Percentiles rank a stretch among this genome's conserved stretches.
phyloP scores from a whole-genome alignment of 78 protist species.

The Cavenderia fasciculata region DNA sequence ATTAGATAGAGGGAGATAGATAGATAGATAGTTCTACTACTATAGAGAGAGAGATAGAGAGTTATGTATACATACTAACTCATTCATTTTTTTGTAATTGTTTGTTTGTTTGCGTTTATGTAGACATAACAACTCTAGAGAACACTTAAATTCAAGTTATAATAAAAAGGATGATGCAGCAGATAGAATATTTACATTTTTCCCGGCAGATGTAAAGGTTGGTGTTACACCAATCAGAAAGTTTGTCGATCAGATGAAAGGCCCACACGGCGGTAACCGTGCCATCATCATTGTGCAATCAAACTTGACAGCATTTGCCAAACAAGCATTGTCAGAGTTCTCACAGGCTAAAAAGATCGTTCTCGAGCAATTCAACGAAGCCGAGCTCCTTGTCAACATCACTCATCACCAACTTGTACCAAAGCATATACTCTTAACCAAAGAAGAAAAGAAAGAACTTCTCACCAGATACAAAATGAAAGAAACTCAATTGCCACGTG shows the following conservation, averaged over 20 bases:
- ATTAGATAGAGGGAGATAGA: too few species aligned
- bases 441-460: constrained; percentile 73
- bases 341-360: constrained; percentile 42
- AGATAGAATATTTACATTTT: constrained; percentile 75
- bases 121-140: too few species aligned
- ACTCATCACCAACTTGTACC: constrained; percentile 96
- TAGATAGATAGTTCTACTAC: too few species aligned
- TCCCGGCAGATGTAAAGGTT: constrained; percentile 74
- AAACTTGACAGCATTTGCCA: constrained; percentile 73
- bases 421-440: constrained; percentile 80
- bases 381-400: constrained; percentile 94
- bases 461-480: constrained; percentile 83
- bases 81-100: too few species aligned
- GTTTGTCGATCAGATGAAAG: neutral
- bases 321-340: constrained; percentile 60
- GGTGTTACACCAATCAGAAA: constrained; percentile 58
- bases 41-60: too few species aligned
- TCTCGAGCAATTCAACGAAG: constrained; percentile 84
- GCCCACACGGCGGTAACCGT: constrained; percentile 14
- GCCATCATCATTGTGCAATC: constrained; percentile 61
- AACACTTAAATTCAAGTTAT: neutral
- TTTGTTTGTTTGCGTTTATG: too few species aligned
- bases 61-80: too few species aligned
- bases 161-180: constrained; percentile 71
- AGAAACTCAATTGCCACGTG: constrained; percentile 94